A percentile compares a stretch with the other conserved stretches of the same genome.
Evolutionary conservation across 306 rosid species (phyloP).

Genomic region (Pueraria montana): DNA sequence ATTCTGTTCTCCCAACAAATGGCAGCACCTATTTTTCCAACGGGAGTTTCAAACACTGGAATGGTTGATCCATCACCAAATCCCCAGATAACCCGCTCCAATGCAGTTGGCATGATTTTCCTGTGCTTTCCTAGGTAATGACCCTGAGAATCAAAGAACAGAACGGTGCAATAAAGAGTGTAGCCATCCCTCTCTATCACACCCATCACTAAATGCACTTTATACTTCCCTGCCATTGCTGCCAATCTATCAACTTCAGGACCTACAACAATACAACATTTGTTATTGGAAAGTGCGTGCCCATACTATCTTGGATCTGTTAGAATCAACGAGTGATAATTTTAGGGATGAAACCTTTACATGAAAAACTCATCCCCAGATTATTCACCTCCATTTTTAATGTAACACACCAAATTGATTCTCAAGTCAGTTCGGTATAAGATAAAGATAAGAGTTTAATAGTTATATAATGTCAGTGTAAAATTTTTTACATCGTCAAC

Average conservation of each 20-base stretch:
- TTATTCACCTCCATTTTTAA: background rate
- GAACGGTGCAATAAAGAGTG: constrained; percentile 85
- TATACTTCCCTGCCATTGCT: constrained; percentile 93
- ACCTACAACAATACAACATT: constrained; percentile 58
- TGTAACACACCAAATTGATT: background rate
- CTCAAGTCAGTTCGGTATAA: background rate
- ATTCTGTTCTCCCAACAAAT: constrained; percentile 96
- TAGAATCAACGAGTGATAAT: background rate
- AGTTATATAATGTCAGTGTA: no score
- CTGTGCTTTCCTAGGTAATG: constrained; percentile 92
- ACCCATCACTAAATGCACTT: constrained; percentile 86
- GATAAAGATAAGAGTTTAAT: no score
- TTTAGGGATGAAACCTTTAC: background rate
- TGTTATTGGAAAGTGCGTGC: background rate
- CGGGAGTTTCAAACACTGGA: constrained; percentile 86
- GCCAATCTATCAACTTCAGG: constrained; percentile 95
- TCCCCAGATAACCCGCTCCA: constrained; percentile 93
- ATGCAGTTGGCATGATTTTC: constrained; percentile 87
- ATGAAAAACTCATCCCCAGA: background rate
- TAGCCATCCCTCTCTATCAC: constrained; percentile 96
- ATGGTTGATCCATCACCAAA: constrained; percentile 97
- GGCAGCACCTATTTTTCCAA: constrained; percentile 95
- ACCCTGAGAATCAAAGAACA: constrained; percentile 93
- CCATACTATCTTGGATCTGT: background rate
- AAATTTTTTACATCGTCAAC: no score